Percentiles rank a stretch among this genome's conserved stretches.
Conservation (phyloP, 2,329 filamentous ascomycete species). For the Colletotrichum sp. region DNA sequence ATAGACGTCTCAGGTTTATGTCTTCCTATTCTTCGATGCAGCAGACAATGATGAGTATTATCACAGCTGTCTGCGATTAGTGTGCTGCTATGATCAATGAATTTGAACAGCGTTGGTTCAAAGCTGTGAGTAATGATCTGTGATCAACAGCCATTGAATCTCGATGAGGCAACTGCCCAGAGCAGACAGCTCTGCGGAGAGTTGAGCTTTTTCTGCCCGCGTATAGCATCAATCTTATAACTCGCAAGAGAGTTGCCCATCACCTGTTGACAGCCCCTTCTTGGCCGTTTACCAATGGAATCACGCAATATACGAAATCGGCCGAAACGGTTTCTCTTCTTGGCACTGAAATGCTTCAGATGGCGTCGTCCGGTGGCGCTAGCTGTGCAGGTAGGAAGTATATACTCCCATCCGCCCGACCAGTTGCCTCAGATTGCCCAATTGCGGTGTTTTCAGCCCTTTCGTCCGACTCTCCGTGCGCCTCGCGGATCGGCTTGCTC, state of each 20-base stretch:
- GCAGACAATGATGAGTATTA: background rate
- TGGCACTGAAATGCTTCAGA: background rate
- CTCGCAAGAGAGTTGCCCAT: background rate
- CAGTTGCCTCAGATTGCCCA: background rate
- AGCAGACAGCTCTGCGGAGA: background rate
- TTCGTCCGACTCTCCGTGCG: background rate
- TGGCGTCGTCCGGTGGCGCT: background rate
- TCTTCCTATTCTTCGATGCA: background rate
- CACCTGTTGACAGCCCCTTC: background rate
- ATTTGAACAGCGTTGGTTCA: accelerated
- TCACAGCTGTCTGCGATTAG: too few species aligned
- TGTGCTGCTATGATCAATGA: too few species aligned
- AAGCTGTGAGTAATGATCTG: background rate
- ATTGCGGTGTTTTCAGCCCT: background rate
- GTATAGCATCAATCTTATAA: background rate
- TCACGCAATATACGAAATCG: background rate
- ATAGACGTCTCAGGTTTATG: background rate
- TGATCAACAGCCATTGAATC: background rate
- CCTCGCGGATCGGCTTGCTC: background rate
- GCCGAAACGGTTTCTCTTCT: background rate
- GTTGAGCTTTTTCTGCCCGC: background rate
- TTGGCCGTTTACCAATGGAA: background rate
- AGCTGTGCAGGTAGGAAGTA: background rate
- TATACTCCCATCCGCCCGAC: background rate
- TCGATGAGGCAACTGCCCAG: background rate